Conservation (phyloP, 2,329 filamentous ascomycete genomes). For the Cercospora brassicicola region DNA sequence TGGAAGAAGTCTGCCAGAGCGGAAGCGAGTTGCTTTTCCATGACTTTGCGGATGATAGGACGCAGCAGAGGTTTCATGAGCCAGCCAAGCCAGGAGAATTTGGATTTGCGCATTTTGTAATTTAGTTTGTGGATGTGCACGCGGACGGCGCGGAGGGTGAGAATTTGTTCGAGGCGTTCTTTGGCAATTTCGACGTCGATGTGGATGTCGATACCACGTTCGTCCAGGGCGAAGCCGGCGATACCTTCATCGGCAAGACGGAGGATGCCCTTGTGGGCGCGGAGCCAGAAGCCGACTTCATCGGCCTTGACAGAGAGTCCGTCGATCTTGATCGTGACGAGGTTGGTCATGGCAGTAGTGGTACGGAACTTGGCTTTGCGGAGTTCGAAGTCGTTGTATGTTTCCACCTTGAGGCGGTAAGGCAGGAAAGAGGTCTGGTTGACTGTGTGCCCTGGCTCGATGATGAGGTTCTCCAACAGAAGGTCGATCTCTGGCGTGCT, state of each 20-base stretch:
- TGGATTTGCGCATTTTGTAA: conserved; percentile 73
- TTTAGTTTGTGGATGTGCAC: conserved; percentile 85
- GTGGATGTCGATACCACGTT: conserved; percentile 81
- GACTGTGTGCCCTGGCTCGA: conserved; percentile 82
- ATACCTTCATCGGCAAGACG: conserved; percentile 80
- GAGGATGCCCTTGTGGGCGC: conserved; percentile 72
- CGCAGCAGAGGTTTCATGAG: conserved; percentile 79
- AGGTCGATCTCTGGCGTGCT: conserved; percentile 81
- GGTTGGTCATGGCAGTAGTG: conserved; percentile 63
- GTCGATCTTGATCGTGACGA: conserved; percentile 74
- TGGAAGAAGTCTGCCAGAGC: conserved; percentile 70
- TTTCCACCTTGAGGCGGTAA: conserved; percentile 76
- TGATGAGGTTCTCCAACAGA: conserved; percentile 82
- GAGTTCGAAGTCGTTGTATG: conserved; percentile 82
- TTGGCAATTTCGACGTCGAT: conserved; percentile 81
- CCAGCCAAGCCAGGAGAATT: conserved; percentile 76
- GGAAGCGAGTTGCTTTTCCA: conserved; percentile 75
- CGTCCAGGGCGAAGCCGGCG: conserved; percentile 80
- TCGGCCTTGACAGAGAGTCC: conserved; percentile 81
- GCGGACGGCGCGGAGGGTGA: conserved; percentile 71
- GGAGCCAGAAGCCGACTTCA: conserved; percentile 87
- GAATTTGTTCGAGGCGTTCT: conserved; percentile 75
- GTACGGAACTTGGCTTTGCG: conserved; percentile 73
- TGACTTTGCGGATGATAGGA: conserved; percentile 73
- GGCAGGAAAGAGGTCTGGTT: conserved; percentile 88